Conservation (phyloP, 1,284 basidiomycete species). For the Pholiota adiposa region DNA sequence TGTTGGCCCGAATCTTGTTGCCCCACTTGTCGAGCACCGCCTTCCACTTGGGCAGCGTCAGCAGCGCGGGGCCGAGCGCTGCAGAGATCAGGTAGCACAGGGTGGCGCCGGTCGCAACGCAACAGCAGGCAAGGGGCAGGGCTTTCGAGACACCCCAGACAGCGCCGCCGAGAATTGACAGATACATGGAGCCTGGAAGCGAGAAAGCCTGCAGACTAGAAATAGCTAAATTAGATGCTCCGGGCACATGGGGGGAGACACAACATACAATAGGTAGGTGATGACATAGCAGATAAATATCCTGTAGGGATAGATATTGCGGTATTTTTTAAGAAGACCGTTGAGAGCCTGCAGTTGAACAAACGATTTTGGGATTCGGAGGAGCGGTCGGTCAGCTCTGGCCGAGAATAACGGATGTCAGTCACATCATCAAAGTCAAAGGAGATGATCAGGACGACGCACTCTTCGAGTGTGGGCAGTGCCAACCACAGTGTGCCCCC, state of each 20-base stretch:
- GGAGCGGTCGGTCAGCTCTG: conserved; percentile 73
- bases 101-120: conserved; percentile 89
- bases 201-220: conserved; percentile 93
- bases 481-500: conserved; percentile 80
- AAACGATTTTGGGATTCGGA: conserved; percentile 86
- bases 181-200: conserved; percentile 97
- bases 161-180: conserved; percentile 95
- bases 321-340: conserved; percentile 84
- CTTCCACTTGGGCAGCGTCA: conserved; percentile 86
- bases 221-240: not conserved
- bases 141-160: conserved; percentile 94
- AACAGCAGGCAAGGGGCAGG: conserved; percentile 89
- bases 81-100: conserved; percentile 94
- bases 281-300: conserved; percentile 84
- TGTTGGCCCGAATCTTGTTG: conserved; percentile 70
- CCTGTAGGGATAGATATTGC: conserved; percentile 81
- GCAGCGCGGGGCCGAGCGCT: conserved; percentile 87
- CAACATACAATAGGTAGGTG: conserved; percentile 88
- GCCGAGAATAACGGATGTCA: conserved; percentile 5
- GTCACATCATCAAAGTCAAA: not conserved
- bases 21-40: conserved; percentile 83
- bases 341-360: conserved; percentile 83
- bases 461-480: conserved; percentile 80
- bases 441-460: conserved; percentile 39
- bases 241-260: conserved; percentile 6